A percentile compares a stretch with the other conserved stretches of the same genome.
phyloP scores from a whole-genome alignment of 371 early-diverging fungal species.

The Phascolomyces articulosus region DNA sequence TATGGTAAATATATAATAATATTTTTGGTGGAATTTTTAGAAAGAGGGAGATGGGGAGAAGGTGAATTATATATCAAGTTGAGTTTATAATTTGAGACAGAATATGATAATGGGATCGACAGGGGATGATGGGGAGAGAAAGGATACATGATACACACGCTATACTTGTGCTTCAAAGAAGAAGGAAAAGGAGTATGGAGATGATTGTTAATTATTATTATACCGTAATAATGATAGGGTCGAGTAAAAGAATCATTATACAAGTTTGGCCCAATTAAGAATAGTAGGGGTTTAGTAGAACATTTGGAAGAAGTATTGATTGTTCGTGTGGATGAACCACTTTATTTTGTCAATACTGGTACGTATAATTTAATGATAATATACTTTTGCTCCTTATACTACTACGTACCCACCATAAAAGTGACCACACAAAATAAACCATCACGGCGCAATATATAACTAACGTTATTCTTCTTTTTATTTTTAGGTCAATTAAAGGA shows the following conservation, averaged over 20 bases:
- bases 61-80: too few species aligned
- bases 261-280: conserved; percentile 47
- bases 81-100: too few species aligned
- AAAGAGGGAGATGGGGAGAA: neutral
- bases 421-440: too few species aligned
- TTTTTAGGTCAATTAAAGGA: conserved; percentile 49
- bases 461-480: neutral
- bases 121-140: neutral
- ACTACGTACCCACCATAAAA: too few species aligned
- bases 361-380: conserved; percentile 19
- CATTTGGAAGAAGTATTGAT: conserved; percentile 80
- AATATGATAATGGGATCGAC: too few species aligned
- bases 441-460: neutral
- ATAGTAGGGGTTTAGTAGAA: conserved; percentile 45
- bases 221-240: conserved; percentile 11
- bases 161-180: too few species aligned
- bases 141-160: too few species aligned
- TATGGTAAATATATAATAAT: conserved; percentile 48
- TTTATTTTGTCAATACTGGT: conserved; percentile 87
- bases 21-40: neutral
- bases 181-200: neutral
- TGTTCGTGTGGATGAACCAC: conserved; percentile 82
- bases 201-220: neutral
- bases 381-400: too few species aligned
- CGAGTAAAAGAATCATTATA: conserved; percentile 24